Conservation (phyloP, 2,329 filamentous ascomycete genomes). For the Fusarium citri region DNA sequence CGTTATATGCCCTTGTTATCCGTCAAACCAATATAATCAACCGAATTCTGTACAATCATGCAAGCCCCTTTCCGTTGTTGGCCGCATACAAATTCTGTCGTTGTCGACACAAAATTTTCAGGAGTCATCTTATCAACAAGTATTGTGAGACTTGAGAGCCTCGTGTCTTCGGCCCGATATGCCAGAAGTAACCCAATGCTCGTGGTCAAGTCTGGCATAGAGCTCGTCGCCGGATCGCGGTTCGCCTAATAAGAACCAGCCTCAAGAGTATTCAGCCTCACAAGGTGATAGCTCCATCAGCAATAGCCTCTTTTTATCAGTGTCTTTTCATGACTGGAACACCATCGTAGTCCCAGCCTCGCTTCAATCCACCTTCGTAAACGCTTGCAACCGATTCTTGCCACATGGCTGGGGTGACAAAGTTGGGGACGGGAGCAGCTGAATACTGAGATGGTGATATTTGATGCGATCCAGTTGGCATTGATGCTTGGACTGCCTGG, state of each 20-base stretch:
- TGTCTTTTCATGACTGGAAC: conserved; percentile 50
- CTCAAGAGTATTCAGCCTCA: conserved; percentile 20
- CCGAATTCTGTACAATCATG: conserved; percentile 10
- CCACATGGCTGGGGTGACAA: conserved; percentile 79
- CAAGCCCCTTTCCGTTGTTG: conserved; percentile 14
- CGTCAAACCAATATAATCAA: conserved; percentile 16
- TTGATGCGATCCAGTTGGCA: conserved; percentile 59
- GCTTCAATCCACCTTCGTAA: conserved; percentile 73
- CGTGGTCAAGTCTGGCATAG: neutral
- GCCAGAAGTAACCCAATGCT: neutral
- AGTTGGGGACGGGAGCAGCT: conserved; percentile 64
- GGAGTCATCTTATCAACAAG: conserved; percentile 4
- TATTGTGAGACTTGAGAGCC: conserved; percentile 4
- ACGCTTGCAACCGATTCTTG: conserved; percentile 77
- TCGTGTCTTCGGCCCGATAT: neutral
- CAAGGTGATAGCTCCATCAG: conserved; percentile 10
- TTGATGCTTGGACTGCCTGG: conserved; percentile 58
- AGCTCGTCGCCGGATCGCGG: neutral
- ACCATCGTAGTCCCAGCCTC: conserved; percentile 68
- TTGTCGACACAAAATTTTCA: conserved; percentile 10
- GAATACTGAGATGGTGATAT: conserved; percentile 65
- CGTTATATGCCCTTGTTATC: conserved; percentile 30
- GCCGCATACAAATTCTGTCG: conserved; percentile 3
- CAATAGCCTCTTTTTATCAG: conserved; percentile 17
- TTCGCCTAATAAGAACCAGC: conserved; percentile 22